Evolutionary conservation across 306 rosid genomes (phyloP).

Genomic region (Cicer chorassanicum): DNA sequence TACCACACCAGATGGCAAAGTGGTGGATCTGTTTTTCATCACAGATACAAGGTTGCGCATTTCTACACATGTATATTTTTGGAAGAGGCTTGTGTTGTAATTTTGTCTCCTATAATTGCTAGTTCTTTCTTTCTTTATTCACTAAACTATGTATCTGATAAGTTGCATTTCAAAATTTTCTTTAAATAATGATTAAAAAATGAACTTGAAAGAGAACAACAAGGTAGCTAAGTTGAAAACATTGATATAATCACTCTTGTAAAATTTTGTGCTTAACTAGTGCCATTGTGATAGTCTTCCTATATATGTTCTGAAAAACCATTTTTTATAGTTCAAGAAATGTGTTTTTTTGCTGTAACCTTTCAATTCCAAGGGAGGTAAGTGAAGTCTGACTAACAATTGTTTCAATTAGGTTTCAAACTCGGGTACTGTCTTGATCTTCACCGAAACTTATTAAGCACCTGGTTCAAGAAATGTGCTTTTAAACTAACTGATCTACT

Average conservation of each 20-base stretch:
- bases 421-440: too few species aligned
- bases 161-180: neutral
- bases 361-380: too few species aligned
- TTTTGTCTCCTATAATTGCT: slow-evolving; percentile 17
- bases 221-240: slow-evolving; percentile 25
- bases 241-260: slow-evolving; percentile 14
- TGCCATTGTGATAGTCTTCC: neutral
- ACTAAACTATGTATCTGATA: neutral
- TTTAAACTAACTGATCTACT: slow-evolving; percentile 36
- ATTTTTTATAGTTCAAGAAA: neutral
- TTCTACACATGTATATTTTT: slow-evolving; percentile 26
- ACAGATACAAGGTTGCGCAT: slow-evolving; percentile 76
- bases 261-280: neutral
- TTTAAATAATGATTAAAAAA: neutral
- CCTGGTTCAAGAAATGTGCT: neutral
- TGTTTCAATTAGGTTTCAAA: too few species aligned
- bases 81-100: slow-evolving; percentile 11
- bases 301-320: neutral
- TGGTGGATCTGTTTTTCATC: slow-evolving; percentile 88
- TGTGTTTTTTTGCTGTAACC: neutral
- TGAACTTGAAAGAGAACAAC: slow-evolving; percentile 16
- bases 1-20: slow-evolving; percentile 94
- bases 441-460: too few species aligned
- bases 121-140: slow-evolving; percentile 28
- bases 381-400: too few species aligned